phyloP scores from a whole-genome alignment of 139 green algal species.

The Coelastrella sp. region DNA sequence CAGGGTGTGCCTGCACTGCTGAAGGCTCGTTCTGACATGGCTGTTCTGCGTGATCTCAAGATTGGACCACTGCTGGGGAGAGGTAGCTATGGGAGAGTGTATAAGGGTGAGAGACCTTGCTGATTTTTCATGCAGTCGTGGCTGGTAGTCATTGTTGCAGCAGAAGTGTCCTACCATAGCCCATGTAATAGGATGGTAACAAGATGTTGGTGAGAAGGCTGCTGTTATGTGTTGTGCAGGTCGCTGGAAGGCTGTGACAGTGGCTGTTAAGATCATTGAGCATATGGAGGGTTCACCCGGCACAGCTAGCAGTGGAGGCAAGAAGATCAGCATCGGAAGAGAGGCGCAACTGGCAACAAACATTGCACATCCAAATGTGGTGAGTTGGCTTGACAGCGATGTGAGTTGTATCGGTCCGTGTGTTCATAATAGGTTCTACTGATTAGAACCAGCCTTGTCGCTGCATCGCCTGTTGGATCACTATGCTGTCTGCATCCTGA shows the following conservation, averaged over 20 bases:
- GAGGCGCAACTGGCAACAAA: slow-evolving; percentile 27
- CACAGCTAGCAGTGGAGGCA: slow-evolving; percentile 30
- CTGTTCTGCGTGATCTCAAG: slow-evolving; percentile 36
- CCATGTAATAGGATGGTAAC: background rate
- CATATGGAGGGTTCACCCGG: slow-evolving; percentile 16
- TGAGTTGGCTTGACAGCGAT: background rate
- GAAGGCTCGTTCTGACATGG: background rate
- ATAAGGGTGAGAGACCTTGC: background rate
- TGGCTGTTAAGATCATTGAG: slow-evolving; percentile 48
- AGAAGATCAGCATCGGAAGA: slow-evolving; percentile 28
- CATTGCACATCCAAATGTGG: slow-evolving; percentile 45
- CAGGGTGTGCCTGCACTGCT: slow-evolving; percentile 2
- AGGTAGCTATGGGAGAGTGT: slow-evolving; percentile 45
- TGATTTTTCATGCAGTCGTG: background rate
- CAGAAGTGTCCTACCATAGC: background rate
- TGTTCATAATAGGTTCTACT: background rate
- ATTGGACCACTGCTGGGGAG: slow-evolving; percentile 41
- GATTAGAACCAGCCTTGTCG: background rate
- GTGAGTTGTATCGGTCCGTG: background rate
- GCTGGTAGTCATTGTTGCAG: background rate
- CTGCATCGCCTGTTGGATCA: background rate
- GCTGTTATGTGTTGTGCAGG: background rate
- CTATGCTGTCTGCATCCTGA: background rate
- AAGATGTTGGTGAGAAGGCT: background rate
- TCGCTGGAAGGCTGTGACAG: slow-evolving; percentile 36